phyloP scores from a whole-genome alignment of 2,329 filamentous ascomycete genomes.

The Phialocephala subalpina region DNA sequence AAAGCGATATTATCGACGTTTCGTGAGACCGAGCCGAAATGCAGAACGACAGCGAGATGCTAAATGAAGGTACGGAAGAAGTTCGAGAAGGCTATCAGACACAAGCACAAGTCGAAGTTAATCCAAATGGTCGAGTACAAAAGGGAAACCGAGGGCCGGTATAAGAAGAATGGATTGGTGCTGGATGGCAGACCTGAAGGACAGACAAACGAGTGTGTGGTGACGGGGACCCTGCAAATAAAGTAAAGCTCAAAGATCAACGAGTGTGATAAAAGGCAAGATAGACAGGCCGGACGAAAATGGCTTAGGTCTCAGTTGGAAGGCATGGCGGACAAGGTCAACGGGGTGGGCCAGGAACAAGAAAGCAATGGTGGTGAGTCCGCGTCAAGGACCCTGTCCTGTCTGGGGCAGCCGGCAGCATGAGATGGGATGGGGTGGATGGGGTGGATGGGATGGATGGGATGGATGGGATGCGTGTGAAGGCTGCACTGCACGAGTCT shows the following conservation, averaged over 20 bases:
- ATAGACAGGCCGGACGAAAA: conserved; percentile 40
- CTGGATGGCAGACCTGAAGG: conserved; percentile 40
- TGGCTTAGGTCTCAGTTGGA: conserved; percentile 36
- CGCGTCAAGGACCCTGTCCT: conserved; percentile 35
- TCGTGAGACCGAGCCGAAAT: conserved; percentile 37
- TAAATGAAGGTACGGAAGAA: conserved; percentile 46
- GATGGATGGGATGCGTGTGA: conserved; percentile 14
- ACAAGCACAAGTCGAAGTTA: conserved; percentile 44
- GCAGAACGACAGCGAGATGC: conserved; percentile 43
- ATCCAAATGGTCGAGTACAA: conserved; percentile 45
- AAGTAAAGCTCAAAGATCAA: conserved; percentile 44
- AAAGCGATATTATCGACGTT: conserved; percentile 37
- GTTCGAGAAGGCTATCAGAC: conserved; percentile 42
- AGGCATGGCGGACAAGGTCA: conserved; percentile 13
- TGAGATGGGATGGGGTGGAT: conserved; percentile 37
- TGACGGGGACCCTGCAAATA: conserved; percentile 46
- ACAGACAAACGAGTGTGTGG: conserved; percentile 41
- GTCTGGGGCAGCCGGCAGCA: conserved; percentile 37
- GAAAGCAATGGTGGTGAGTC: conserved; percentile 30
- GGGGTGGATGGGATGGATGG: no score
- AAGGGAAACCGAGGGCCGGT: conserved; percentile 45
- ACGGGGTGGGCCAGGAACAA: conserved; percentile 39
- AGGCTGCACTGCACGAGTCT: conserved; percentile 10
- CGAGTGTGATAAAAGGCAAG: conserved; percentile 41
- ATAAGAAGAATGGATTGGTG: conserved; percentile 44